These are phyloP conservation scores for Paraleonurus japonicus DNA, from an alignment of 257 asterid genomes.

Conservation along the genomic window DNA sequence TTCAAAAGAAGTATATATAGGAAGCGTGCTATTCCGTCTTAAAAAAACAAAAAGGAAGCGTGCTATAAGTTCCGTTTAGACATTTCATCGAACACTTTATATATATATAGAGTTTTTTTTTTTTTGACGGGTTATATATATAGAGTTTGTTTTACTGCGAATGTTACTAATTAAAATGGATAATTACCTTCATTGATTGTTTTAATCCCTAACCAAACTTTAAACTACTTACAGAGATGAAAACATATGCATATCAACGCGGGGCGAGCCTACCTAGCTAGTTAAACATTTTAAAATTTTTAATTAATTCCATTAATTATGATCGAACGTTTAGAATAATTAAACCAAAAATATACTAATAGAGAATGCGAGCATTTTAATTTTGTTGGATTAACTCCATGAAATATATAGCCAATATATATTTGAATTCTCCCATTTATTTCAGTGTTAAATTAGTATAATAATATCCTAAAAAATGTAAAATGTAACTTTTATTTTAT, in stretches of 20 bases:
- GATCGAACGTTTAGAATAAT: not conserved
- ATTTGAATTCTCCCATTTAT: no score
- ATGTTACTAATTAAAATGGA: not conserved
- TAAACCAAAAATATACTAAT: not conserved
- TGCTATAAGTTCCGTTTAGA: slow-evolving; percentile 36
- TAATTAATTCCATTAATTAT: not conserved
- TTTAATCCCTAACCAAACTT: slow-evolving; percentile 28
- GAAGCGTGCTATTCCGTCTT: slow-evolving; percentile 63
- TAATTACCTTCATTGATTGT: slow-evolving; percentile 18
- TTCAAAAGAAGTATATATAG: not conserved
- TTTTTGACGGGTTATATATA: no score
- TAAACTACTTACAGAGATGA: slow-evolving; percentile 15
- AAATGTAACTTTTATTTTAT: no score
- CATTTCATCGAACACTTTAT: slow-evolving; percentile 14
- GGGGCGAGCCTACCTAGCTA: not conserved
- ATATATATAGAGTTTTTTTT: not conserved
- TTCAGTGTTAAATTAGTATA: no score
- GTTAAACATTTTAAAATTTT: not conserved
- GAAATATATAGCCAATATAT: no score
- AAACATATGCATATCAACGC: not conserved
- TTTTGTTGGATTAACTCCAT: no score
- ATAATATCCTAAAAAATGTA: no score
- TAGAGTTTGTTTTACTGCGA: not conserved
- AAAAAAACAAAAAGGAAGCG: no score
- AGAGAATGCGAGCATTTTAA: not conserved